Evolutionary conservation across 192 early-diverging fungal genomes (phyloP).

Genomic region (Cetraspora pellucida): DNA sequence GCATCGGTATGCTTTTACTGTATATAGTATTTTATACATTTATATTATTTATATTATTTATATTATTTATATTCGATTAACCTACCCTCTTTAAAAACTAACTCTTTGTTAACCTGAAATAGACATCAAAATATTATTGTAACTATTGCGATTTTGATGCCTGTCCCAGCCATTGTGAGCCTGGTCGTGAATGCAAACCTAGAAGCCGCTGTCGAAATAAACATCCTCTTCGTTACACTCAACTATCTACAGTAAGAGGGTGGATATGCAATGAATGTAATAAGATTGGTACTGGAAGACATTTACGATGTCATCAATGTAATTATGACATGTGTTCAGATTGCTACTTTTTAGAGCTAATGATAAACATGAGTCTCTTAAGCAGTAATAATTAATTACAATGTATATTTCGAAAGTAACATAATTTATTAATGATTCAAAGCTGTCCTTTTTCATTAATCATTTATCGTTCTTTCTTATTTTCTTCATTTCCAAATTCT

Average conservation of each 20-base stretch:
- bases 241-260: neutral
- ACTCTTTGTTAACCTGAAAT: neutral
- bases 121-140: constrained; percentile 20
- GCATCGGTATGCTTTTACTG: neutral
- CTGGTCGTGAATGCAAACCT: neutral
- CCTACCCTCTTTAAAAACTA: too few relatives aligned
- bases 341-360: neutral
- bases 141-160: constrained; percentile 17
- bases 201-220: neutral
- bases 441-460: too few relatives aligned
- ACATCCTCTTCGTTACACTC: constrained; percentile 4
- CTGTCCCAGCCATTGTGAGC: constrained; percentile 4
- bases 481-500: too few relatives aligned
- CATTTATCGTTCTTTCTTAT: too few relatives aligned
- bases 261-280: constrained; percentile 8
- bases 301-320: constrained; percentile 5
- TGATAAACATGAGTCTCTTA: too few relatives aligned
- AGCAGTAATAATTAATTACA: too few relatives aligned
- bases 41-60: too few relatives aligned
- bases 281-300: neutral
- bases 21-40: too few relatives aligned
- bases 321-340: constrained; percentile 14
- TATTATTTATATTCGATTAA: too few relatives aligned
- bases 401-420: too few relatives aligned
- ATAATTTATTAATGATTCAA: too few relatives aligned